A percentile compares a stretch with the other conserved stretches of the same genome.
phyloP scores from a whole-genome alignment of 768 basidiomycete genomes.

The Amanita jacksonii region DNA sequence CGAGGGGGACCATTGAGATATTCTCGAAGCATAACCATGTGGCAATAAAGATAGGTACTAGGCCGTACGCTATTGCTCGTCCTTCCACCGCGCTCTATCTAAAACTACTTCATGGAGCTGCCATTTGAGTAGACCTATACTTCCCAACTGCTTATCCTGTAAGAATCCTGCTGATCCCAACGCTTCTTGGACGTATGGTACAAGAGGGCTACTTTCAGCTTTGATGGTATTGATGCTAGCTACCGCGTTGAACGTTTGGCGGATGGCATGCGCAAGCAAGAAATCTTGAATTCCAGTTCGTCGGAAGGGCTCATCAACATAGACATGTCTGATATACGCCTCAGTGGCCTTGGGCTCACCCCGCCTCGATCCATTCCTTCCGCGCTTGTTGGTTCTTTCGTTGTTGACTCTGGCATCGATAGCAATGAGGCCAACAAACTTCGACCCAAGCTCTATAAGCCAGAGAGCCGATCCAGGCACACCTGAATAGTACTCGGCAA shows the following conservation, averaged over 20 bases:
- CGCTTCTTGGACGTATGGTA: slow-evolving; percentile 36
- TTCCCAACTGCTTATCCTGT: slow-evolving; percentile 31
- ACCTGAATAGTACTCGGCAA: slow-evolving; percentile 45
- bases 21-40: slow-evolving; percentile 1
- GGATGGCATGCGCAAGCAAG: slow-evolving; percentile 48
- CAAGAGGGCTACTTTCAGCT: slow-evolving; percentile 38
- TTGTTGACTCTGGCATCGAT: slow-evolving; percentile 50
- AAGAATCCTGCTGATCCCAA: slow-evolving; percentile 41
- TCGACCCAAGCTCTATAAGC: slow-evolving; percentile 50
- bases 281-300: slow-evolving; percentile 50
- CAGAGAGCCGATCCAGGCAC: slow-evolving; percentile 61
- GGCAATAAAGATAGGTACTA: background rate
- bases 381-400: slow-evolving; percentile 16
- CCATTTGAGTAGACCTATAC: slow-evolving; percentile 52
- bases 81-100: slow-evolving; percentile 38
- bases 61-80: slow-evolving; percentile 8
- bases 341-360: slow-evolving; percentile 23
- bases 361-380: slow-evolving; percentile 15
- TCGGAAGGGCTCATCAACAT: slow-evolving; percentile 58
- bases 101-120: slow-evolving; percentile 29
- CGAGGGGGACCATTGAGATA: slow-evolving; percentile 5
- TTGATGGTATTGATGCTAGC: slow-evolving; percentile 34
- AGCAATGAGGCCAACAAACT: slow-evolving; percentile 60
- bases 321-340: slow-evolving; percentile 70
- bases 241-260: slow-evolving; percentile 43